These are phyloP conservation scores for Crassisporium funariophilum DNA, from an alignment of 768 basidiomycete genomes.

Conservation along the genomic window DNA sequence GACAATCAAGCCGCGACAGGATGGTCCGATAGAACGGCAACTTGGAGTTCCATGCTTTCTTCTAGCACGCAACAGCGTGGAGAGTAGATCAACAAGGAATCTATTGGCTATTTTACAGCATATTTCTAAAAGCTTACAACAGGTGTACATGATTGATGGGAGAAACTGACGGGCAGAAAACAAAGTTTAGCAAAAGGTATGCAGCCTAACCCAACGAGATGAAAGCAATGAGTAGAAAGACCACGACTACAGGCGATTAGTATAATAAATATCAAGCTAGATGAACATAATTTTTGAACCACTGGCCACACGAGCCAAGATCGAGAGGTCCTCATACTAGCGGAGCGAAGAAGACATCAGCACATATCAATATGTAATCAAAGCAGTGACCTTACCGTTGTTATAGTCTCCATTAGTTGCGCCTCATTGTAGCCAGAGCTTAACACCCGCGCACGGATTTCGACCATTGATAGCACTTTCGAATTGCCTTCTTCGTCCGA, in stretches of 20 bases:
- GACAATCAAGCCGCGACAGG: too few relatives aligned
- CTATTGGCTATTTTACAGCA: too few relatives aligned
- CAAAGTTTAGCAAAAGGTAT: conserved; percentile 2
- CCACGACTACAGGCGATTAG: conserved; percentile 2
- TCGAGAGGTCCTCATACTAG: conserved; percentile 86
- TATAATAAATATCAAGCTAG: conserved; percentile 13
- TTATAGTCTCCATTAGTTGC: conserved; percentile 84
- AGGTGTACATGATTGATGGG: too few relatives aligned
- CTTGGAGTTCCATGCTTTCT: too few relatives aligned
- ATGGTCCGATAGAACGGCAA: too few relatives aligned
- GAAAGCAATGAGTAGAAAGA: conserved; percentile 5
- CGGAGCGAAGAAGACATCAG: conserved; percentile 16
- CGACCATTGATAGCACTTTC: conserved; percentile 78
- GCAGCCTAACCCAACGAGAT: background rate
- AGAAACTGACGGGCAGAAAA: background rate
- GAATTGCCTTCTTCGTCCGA: conserved; percentile 73
- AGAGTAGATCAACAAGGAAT: too few relatives aligned
- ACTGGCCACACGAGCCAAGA: conserved; percentile 83
- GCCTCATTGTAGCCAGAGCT: conserved; percentile 90
- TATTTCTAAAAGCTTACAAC: too few relatives aligned
- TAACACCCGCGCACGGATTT: conserved; percentile 84
- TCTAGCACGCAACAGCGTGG: too few relatives aligned
- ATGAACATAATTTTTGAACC: conserved; percentile 80
- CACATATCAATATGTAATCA: background rate
- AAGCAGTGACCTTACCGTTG: conserved; percentile 55